phyloP scores from a whole-genome alignment of 352 stramenopile genomes.

The Pythium graminicola region DNA sequence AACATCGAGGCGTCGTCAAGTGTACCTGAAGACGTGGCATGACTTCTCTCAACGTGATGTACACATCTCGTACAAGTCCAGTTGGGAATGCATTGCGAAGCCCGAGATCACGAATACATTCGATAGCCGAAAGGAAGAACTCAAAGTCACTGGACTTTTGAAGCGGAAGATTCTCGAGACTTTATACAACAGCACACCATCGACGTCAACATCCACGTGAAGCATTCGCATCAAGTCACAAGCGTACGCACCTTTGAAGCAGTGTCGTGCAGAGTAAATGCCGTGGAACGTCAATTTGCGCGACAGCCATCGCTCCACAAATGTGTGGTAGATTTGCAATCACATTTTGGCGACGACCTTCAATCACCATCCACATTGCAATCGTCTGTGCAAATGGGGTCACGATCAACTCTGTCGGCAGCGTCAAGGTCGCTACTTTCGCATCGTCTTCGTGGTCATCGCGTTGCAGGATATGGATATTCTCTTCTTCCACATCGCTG shows the following conservation, averaged over 20 bases:
- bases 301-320: conserved; percentile 1
- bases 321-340: conserved; percentile 13
- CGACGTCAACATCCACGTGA: neutral
- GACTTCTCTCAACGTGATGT: conserved; percentile 30
- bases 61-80: conserved; percentile 31
- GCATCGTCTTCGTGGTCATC: conserved; percentile 5
- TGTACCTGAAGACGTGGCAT: conserved; percentile 55
- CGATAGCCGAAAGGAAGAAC: conserved; percentile 40
- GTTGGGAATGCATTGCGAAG: conserved; percentile 31
- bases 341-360: conserved; percentile 4
- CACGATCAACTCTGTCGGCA: neutral
- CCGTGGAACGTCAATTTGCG: neutral
- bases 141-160: conserved; percentile 43
- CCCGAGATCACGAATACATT: conserved; percentile 50
- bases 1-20: neutral
- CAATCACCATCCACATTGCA: conserved; percentile 4
- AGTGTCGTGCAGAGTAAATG: conserved; percentile 11
- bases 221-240: neutral
- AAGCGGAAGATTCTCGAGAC: conserved; percentile 35
- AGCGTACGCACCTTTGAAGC: conserved; percentile 21
- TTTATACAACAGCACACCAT: conserved; percentile 13
- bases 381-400: conserved; percentile 4
- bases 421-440: neutral
- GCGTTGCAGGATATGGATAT: conserved; percentile 23
- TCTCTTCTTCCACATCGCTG: conserved; percentile 31